Base-by-base conservation (phyloP, 768 basidiomycete species). In the Agrocybe chaxingu region DNA sequence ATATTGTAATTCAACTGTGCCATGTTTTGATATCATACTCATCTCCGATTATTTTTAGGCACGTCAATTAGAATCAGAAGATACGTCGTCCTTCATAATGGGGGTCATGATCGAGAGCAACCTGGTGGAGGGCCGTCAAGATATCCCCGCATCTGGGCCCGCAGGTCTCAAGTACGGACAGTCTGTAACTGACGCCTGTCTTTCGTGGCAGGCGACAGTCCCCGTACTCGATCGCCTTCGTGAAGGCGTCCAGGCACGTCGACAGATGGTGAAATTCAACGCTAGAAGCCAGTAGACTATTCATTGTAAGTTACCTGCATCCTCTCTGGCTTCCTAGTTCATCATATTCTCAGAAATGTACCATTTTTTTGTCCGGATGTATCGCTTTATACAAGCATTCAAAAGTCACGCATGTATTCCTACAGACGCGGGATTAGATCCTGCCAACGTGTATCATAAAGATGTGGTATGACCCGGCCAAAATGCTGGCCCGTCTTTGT, bases 61-160 rank as follows among this genome's bases (percentile, higher is more conserved):
- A 12, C 75, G 71, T 41, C 92, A 92, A 70, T 69, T 92, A 9
- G 81, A 86, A 58, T 78, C 77, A 1, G 78, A 77, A 31, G 86
- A 90, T 51, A 94, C 90, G 0, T 78, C 84, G 0, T 60, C 72
- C 4, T 72, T 78, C 53, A 93, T 96, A 59, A 86, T 92, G 80
- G 93, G 92, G 41, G 90, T 94, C 48, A 98, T 98, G 95, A 77
- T 98, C 49, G 96, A 98, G 70, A 92, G 89, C 39, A 95, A 96
- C 65, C 76, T 98, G 44, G 76, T 84, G 7, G 92, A 89, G 65
- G 92, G 93, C 24, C 82, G 91, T 45, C 92, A 95, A 68, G 84
- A 92, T 58, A 87, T 95, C 52, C 85, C 92, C 3, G 62, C 78
- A 1, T 74, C 77, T 8, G 93, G 92, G 3, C 84, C 85, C 1